A percentile compares a stretch with the other conserved stretches of the same genome.
phyloP scores from a whole-genome alignment of 345 rosid genomes.

The Salix koriyanagi region DNA sequence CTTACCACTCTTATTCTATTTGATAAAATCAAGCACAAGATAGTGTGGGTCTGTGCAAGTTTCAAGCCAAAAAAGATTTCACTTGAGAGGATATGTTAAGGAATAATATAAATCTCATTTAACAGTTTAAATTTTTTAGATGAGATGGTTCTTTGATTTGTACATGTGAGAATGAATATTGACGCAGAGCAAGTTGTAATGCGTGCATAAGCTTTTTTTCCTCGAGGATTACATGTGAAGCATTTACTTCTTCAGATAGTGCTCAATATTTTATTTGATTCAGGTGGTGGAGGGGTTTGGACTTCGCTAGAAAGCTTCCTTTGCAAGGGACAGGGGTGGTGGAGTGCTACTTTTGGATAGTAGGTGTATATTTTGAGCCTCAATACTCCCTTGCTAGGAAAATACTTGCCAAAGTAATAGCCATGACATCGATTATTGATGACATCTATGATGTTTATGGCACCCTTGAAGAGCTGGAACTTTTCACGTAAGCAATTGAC shows the following conservation, averaged over 20 bases:
- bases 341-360: constrained; percentile 38
- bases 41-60: too few species aligned
- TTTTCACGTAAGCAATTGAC: constrained; percentile 29
- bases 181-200: too few species aligned
- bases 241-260: not conserved
- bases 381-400: constrained; percentile 17
- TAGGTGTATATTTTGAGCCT: constrained; percentile 33
- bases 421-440: constrained; percentile 27
- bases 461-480: constrained; percentile 35
- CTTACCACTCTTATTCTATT: too few species aligned
- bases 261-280: not conserved
- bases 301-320: constrained; percentile 20
- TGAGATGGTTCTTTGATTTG: too few species aligned
- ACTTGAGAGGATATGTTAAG: too few species aligned
- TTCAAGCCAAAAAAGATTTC: too few species aligned
- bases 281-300: constrained; percentile 40
- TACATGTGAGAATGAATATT: too few species aligned
- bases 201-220: too few species aligned
- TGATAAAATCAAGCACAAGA: too few species aligned
- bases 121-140: too few species aligned
- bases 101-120: too few species aligned
- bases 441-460: constrained; percentile 41
- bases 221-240: not conserved
- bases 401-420: constrained; percentile 17
- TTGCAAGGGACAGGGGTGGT: constrained; percentile 38